Base-by-base conservation (phyloP, 1,284 basidiomycete genomes). In the Fistulina hepatica region DNA sequence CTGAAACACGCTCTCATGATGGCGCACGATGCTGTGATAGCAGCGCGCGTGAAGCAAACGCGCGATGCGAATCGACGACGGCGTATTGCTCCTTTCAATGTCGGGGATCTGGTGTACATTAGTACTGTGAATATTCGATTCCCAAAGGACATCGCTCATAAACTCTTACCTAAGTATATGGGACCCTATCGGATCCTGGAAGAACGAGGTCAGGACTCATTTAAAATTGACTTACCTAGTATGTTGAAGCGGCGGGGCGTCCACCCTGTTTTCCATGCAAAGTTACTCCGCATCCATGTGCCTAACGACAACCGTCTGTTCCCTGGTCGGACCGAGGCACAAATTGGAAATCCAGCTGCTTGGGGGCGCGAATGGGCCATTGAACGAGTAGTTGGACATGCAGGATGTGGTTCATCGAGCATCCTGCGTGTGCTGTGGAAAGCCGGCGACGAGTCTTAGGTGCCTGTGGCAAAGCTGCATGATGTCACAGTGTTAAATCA, bases 221-320 rank as follows among this genome's bases (percentile, higher is more conserved):
- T 43, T 19, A 27, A 36, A 24, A n/a, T 43, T 10, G 41, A 39
- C 3, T 25, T 43, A 2, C 41, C 41, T 2, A 19, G 20, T 5
- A 36, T 39, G 10, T 6, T 43, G 22, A 43, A 43, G 19, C 41
- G 34, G 16, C 37, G 41, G 12, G 37, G 41, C 10, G 37, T 42
- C 43, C 11, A 36, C 50, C 2, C 44, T 33, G 4, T 48, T 48
- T 36, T 47, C 47, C 47, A 37, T 50, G 5, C 41, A 38, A n/a
- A 36, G 39, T 8, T 48, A 43, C 27, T 43, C 45, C 5, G 23
- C 9, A 22, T 34, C 5, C 32, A 39, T n/a, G 13, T 39, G 10
- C 39, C 41, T 2, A 43, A 44, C 15, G 49, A 54, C 28, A 39
- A 43, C 12, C 42, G 48, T 22, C 48, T 45, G 44, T 47, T 48